Base-by-base conservation (phyloP, 805 yeast species). In the Komagataella ulmi region DNA sequence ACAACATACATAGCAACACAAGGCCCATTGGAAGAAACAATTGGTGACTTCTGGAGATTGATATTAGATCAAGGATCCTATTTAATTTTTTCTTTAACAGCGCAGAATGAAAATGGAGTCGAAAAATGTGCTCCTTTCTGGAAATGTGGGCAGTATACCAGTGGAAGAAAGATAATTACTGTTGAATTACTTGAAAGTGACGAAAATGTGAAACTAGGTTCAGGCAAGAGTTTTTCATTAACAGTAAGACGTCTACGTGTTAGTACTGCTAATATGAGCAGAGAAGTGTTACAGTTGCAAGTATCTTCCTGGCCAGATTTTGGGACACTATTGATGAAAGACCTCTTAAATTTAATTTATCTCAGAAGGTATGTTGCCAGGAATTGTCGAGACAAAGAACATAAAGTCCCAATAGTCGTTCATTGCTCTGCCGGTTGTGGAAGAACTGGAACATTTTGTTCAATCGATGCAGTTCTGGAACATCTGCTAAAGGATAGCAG, bases 391-490 rank as follows among this genome's bases (percentile, higher is more conserved):
- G 43, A 45, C 10, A 24, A 24, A 17, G 43, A n/a, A 17, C 46
- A 7, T 17, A 23, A 17, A 7, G n/a, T n/a, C 12, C 91, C 93
- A 18, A 74, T 81, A 5, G 62, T 88, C 48, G 86, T 85, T 23
- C 98, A 91, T 66, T 91, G 99, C 62, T 88, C 96, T 6, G 98
- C 98, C 1, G 99, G 99, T 0, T 89, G 96, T 61, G 99, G 99
- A 17, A 72, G 99, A 53, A 88, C 98, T 0, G 99, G 99, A 2
- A 86, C 96, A 1, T 84, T 83, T 61, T 80, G 89, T 55, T 79
- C 88, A 1, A 67, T 85, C 19, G 95, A 87, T 60, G 73, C 83
- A 0, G 70, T 74, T 19, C 65, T 79, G 43, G 76, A 82, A 49
- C 54, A 71, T 50, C 56, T 67, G 40, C n/a, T 23, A 6, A 44